Percentiles rank a stretch among this genome's conserved stretches.
phyloP scores from a whole-genome alignment of 345 rosid species.

The Mangifera indica region DNA sequence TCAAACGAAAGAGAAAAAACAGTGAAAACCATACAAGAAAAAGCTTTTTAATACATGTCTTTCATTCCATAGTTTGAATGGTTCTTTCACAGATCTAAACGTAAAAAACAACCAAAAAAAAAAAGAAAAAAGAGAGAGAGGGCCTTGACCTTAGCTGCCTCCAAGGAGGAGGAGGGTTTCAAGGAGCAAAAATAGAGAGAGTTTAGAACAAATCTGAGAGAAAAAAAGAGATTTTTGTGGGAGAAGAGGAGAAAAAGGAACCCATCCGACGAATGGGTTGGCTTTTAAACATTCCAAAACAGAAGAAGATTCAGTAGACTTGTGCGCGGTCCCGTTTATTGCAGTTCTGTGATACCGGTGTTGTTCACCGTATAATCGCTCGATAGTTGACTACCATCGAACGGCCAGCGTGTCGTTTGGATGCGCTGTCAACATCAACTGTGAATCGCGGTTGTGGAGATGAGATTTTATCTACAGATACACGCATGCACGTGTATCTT shows the following conservation, averaged over 20 bases:
- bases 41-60: too few species aligned
- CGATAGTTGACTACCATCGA: neutral
- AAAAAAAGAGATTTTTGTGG: neutral
- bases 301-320: neutral
- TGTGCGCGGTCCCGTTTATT: neutral
- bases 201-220: conserved; percentile 3
- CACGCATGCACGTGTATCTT: neutral
- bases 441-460: conserved; percentile 1
- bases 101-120: neutral
- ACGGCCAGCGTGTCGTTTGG: neutral
- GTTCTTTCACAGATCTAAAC: neutral
- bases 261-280: too few species aligned
- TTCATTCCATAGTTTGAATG: too few species aligned
- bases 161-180: conserved; percentile 28
- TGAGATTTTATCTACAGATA: conserved; percentile 12
- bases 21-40: neutral
- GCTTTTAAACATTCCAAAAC: neutral
- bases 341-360: neutral
- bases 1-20: too few species aligned
- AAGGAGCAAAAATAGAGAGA: conserved; percentile 23
- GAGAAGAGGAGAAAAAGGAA: neutral
- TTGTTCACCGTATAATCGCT: neutral
- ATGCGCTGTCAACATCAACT: conserved; percentile 4
- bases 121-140: conserved; percentile 3
- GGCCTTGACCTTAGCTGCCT: conserved; percentile 20